phyloP scores from a whole-genome alignment of 257 asterid genomes.

The Misopates orontium region DNA sequence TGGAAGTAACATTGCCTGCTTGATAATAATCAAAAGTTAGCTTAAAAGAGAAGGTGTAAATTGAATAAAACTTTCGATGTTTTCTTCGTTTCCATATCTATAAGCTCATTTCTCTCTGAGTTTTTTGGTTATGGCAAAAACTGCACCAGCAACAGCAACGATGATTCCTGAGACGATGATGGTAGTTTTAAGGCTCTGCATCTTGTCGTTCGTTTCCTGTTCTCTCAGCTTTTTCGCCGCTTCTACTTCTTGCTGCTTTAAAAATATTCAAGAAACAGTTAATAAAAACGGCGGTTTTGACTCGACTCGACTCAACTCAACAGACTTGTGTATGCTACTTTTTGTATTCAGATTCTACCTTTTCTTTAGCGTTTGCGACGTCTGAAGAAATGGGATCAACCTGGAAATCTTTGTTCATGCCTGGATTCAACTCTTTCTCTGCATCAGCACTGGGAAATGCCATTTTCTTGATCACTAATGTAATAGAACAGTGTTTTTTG shows the following conservation, averaged over 20 bases:
- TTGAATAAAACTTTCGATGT: not conserved
- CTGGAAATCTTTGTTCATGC: conserved; percentile 42
- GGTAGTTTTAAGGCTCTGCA: conserved; percentile 57
- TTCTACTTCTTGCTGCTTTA: conserved; percentile 39
- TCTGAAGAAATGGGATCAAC: conserved; percentile 64
- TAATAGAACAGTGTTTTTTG: not conserved
- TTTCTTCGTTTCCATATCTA: not conserved
- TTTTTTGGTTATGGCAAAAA: conserved; percentile 67
- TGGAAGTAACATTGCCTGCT: not conserved
- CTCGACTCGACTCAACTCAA: not conserved
- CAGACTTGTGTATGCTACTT: not conserved
- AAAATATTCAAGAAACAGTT: not conserved
- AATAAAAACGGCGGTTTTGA: not conserved
- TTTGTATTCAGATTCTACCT: conserved; percentile 33
- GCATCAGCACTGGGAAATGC: conserved; percentile 66
- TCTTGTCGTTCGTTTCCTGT: conserved; percentile 50
- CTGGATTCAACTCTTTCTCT: conserved; percentile 58
- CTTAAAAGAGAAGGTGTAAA: not conserved
- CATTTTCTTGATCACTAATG: conserved; percentile 38
- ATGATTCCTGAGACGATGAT: conserved; percentile 62
- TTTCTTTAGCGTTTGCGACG: conserved; percentile 41
- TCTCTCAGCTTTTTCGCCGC: conserved; percentile 36
- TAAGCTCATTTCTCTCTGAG: conserved; percentile 56
- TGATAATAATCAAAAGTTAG: not conserved
- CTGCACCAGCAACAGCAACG: conserved; percentile 71